phyloP scores from a whole-genome alignment of 305 asterid genomes.

The Lippia alba region DNA sequence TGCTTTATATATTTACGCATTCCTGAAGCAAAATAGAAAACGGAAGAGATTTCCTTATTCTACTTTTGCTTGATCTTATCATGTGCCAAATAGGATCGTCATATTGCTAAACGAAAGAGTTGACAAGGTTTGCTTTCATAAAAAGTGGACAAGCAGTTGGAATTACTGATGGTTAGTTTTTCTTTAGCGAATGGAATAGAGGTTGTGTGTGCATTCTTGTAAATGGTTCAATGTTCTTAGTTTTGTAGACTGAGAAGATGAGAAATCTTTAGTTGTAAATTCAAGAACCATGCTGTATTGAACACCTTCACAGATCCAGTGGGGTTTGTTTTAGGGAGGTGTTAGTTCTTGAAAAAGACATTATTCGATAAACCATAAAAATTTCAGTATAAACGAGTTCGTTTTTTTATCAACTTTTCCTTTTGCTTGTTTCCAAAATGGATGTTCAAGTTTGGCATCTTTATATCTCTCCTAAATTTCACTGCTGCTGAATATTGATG shows the following conservation, averaged over 20 bases:
- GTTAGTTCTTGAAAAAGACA: neutral
- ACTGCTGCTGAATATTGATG: neutral
- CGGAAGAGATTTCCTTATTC: neutral
- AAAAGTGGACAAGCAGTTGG: neutral
- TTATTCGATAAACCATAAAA: neutral
- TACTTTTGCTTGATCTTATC: neutral
- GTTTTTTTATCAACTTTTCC: too few relatives aligned
- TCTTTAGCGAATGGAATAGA: neutral
- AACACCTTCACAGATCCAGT: too few relatives aligned
- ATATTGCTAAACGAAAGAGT: neutral
- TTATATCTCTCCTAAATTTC: too few relatives aligned
- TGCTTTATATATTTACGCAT: neutral
- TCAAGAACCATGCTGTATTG: neutral
- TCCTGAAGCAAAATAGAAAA: neutral
- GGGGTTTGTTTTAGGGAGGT: too few relatives aligned
- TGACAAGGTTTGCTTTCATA: neutral
- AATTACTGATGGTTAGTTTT: neutral
- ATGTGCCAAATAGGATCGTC: neutral
- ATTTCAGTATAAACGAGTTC: too few relatives aligned
- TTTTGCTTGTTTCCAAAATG: too few relatives aligned
- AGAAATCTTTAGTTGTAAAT: neutral
- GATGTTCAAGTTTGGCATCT: too few relatives aligned
- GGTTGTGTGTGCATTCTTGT: neutral
- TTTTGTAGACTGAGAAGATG: neutral
- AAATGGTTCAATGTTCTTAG: neutral